Base-by-base conservation (phyloP, 257 asterid species). In the Perilla frutescens region DNA sequence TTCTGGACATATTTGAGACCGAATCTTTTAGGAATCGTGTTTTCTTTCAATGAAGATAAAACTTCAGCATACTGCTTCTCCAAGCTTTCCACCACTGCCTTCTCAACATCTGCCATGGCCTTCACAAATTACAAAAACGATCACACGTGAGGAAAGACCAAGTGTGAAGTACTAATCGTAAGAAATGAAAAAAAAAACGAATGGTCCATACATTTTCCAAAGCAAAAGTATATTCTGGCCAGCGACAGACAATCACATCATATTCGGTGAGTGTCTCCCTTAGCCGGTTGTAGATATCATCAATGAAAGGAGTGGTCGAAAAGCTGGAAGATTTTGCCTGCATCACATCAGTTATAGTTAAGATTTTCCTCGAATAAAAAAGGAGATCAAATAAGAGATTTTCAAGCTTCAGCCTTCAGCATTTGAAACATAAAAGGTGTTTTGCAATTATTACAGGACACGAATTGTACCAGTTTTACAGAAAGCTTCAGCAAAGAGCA, bases 21-120 rank as follows among this genome's bases (percentile, higher is more conserved):
- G 40, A 94, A 81, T 79, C 88, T 91, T 78, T 89, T 81, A 2
- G 96, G 91, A 80, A 84, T 83, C 5, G 93, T 72, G 73, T 75
- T 88, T 78, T 94, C 99, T 78, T 89, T 94, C 85, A 94, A 61
- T 8, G 95, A 90, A 57, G 91, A 85, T 62, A 94, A 72, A 47
- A 90, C 91, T 70, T 91, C 99, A 2, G 96, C 90, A 47, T 86
- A 94, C 75, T 88, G 93, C 73, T 87, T 91, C 84, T 94, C 99
- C 89, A 94, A 70, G 81, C 96, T 83, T 44, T 91, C 99, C 44
- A 91, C 79, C 43, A 86, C 89, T 0, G 94, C 88, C 86, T 90
- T 94, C 85, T 94, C 99, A 34, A 94, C 92, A 81, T 91, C 99
- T 36, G 93, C 89, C 48, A 91, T 86, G 76, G 96, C 93, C 97